Evolutionary conservation across 345 rosid genomes (phyloP), one percentile per base, ranked within the genome.

Genomic region (Rhizophora mangle): DNA sequence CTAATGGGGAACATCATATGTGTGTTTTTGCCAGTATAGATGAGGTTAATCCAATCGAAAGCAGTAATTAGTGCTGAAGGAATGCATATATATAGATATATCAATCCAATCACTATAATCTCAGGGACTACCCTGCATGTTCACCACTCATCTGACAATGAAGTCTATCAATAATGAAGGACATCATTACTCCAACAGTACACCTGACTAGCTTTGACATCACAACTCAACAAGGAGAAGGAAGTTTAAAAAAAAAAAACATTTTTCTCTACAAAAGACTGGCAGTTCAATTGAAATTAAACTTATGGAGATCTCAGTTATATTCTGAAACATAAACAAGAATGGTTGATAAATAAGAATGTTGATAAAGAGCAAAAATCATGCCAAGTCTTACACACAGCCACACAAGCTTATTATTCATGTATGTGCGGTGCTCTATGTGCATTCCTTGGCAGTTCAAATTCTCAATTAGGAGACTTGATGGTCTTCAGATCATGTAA

Each of bases 31-130:
- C 10, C 2, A 20, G 32, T 19, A 63, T 27, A 32, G 32, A 13
- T 47, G 19, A 20, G 56, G 60, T 56, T 21, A 63, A 68, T 7
- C 49, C 34, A 57, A 46, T 65, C 8, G 1, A 11, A 5, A 5
- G 57, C 57, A 24, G 32, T 69, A 29, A 46, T 39, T 37, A 55
- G 21, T 34, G 64, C 59, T 15, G 29, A 34, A 53, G 4, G 60
- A 30, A 70, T 10, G 31, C n/a, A 24, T 0, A n/a, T 2, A n/a
- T 18, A 31, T 16, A 24, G 0, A n/a, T 2, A n/a, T 18, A 31
- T 16, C 59, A 70, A 37, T 57, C 64, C 63, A 30, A 22, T 51
- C 37, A 52, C 60, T 46, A 69, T 1, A 24, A 39, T 31, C 30
- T n/a, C 11, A 16, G 15, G 60, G 29, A n/a, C 30, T 24, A 63